Base-by-base conservation (phyloP, 352 stramenopile genomes). In the Thraustochytrium striatum region DNA sequence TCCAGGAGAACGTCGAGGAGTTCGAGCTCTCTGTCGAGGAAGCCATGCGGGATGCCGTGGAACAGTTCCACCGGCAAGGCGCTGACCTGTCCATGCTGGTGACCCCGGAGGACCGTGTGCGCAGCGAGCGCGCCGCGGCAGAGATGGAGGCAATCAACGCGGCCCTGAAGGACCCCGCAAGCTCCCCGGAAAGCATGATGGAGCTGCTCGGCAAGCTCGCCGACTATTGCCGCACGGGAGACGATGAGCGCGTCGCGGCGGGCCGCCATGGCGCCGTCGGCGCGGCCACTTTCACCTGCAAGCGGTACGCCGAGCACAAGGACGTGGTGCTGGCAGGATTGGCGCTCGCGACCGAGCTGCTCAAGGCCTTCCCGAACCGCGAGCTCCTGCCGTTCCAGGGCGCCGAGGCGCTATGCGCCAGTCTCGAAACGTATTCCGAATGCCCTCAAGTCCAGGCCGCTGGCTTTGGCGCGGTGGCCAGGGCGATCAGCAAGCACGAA, bases 1-100 rank as follows among this genome's bases (percentile, higher is more conserved):
- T 95, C 72, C 75, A 85, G 43, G 90, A 95, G 83, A 95, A 95
- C 85, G 84, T 94, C 58, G 88, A 92, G 58, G 91, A 95, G 58
- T 95, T 95, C 83, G 90, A 93, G 52, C 93, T 95, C 88, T 81
- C 83, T 1, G 75, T 85, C n/a, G 87, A 89, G 38, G 90, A 93
- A 33, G 90, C 90, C 19, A 85, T 91, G 65, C 75, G 68, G 7
- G 91, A 95, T 47, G 89, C 91, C 0, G 83, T 94, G 38, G 81
- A 88, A 78, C 91, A 95, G 84, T 94, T 95, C 59, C 84, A 89
- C 73, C 91, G 88, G 41, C 89, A 95, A 80, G 89, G 88, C 59
- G 89, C 94, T 47, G 89, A 95, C 80, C 82, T 95, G 32, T 78
- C 39, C 19, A 28, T 41, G 44, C 39, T 81, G 19, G 30, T 82